phyloP scores from a whole-genome alignment of 805 yeast genomes.

The Suhomyces vadensis region DNA sequence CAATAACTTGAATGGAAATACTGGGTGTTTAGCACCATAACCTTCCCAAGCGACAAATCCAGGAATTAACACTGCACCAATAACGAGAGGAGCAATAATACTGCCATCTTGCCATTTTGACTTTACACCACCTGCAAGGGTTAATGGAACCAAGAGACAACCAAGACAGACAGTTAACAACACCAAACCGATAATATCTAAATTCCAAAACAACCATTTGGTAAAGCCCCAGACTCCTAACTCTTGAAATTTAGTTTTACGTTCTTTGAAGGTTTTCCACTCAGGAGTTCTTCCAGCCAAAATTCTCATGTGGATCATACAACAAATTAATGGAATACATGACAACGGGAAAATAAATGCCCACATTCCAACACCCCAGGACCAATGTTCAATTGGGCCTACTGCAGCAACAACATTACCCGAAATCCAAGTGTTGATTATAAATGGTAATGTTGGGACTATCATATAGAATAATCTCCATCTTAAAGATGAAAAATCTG shows the following conservation, averaged over 20 bases:
- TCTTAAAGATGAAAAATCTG: conserved; percentile 19
- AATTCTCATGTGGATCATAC: conserved; percentile 18
- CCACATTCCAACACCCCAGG: conserved; percentile 24
- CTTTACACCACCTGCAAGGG: conserved; percentile 27
- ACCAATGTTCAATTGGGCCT: conserved; percentile 14
- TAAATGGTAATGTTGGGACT: conserved; percentile 18
- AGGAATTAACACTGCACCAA: conserved; percentile 17
- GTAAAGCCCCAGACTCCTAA: conserved; percentile 11
- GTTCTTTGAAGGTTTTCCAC: conserved; percentile 16
- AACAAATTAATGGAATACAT: conserved; percentile 18
- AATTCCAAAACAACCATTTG: conserved; percentile 25
- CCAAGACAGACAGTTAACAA: conserved; percentile 34
- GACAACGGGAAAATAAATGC: conserved; percentile 23
- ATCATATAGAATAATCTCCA: conserved; percentile 20
- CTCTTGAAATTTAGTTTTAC: conserved; percentile 24
- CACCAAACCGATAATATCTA: conserved; percentile 37
- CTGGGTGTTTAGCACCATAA: conserved; percentile 16
- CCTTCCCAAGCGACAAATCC: conserved; percentile 17
- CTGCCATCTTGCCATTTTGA: conserved; percentile 16
- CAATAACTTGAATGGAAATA: conserved; percentile 16
- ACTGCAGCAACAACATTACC: conserved; percentile 19
- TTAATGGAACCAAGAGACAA: conserved; percentile 38
- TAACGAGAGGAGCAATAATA: conserved; percentile 10
- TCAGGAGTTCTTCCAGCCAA: conserved; percentile 18
- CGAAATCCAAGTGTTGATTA: conserved; percentile 22